Evolutionary conservation across 2,329 filamentous ascomycete species (phyloP), one percentile per base, ranked within the genome.

Genomic region (Helotiales sp.): DNA sequence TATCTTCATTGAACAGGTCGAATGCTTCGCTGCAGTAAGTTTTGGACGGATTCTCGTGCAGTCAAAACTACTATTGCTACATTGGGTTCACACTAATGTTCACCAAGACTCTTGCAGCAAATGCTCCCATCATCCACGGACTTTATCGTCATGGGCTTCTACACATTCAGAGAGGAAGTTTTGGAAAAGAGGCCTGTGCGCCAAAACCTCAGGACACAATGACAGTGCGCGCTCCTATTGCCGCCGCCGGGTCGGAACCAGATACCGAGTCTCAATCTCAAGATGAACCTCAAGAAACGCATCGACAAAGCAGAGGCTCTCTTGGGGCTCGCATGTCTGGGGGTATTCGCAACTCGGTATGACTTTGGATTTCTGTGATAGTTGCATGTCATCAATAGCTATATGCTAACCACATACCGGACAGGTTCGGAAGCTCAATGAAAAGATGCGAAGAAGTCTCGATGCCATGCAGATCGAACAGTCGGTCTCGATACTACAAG

Each of bases 111-210:
- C 17, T 64, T 0, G 55, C 67, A 4, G 65, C 60, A 15, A 69
- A 69, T 47, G 60, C 62, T 9, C 65, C 65, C 1, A 57, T 67
- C 12, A 15, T 69, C 33, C 59, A 66, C 29, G 59, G 55, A 5
- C 42, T 68, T 13, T 69, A 60, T 54, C 56, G 61, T 4, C 63
- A 64, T 12, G 52, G 42, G 5, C 57, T 54, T 30, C 47, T 36
- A 25, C 60, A 66, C 31, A 53, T 60, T 10, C 30, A 52, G 3
- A 60, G 49, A 42, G 29, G 52, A 10, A 55, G 44, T 27, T 63
- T 64, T 10, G 54, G 56, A 7, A 27, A 27, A 25, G 50, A 54
- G 5, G 5, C 29, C 6, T 56, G 58, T 51, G 38, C 36, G n/a
- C 44, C 54, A 4, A 27, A 30, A 27, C 52, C 54, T 5, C 36